Base-by-base conservation (phyloP, 371 early-diverging fungal species). In the Rhizopus stolonifer region DNA sequence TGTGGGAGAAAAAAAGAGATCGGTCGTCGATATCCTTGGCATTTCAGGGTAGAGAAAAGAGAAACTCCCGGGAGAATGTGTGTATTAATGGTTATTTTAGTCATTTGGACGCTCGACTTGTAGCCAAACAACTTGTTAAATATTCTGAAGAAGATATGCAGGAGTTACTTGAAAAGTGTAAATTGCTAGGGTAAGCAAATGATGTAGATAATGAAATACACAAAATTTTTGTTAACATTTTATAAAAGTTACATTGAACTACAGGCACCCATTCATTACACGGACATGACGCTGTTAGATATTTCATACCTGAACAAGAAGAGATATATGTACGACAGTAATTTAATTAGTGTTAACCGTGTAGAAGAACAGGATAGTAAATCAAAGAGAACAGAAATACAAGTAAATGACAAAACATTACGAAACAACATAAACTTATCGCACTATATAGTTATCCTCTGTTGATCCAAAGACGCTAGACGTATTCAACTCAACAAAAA, bases 321-420 rank as follows among this genome's bases (percentile, higher is more conserved):
- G 45, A 58, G 47, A 34, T 70, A 61, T 42, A 14, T 61, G 3
- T 26, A 46, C 17, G 56, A 70, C 0, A 36, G 58, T 18, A 49
- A 33, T 36, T 40, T 70, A 34, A 46, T 74, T 10, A 52, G 54
- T 10, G 23, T 74, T 2, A 51, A 64, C 22, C 61, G 68, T 46
- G 53, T 70, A 18, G 64, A 70, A 36, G 56, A 62, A n/a, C 70
- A 68, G 52, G 59, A 65, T 25, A 56, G 60, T 24, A 50, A 34
- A 46, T 33, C 60, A 25, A 48, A 56, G 38, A 54, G 57, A 33
- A 68, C 63, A 9, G 64, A 67, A 55, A 19, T 70, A 3, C 53
- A 40, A 26, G 74, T 70, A 68, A 60, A 52, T 50, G 19, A 4
- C 4, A 18, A 13, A n/a, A n/a, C 3, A 24, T 5, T 8, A 0